Base-by-base conservation (phyloP, 352 stramenopile genomes). In the Pythium oligandrum region DNA sequence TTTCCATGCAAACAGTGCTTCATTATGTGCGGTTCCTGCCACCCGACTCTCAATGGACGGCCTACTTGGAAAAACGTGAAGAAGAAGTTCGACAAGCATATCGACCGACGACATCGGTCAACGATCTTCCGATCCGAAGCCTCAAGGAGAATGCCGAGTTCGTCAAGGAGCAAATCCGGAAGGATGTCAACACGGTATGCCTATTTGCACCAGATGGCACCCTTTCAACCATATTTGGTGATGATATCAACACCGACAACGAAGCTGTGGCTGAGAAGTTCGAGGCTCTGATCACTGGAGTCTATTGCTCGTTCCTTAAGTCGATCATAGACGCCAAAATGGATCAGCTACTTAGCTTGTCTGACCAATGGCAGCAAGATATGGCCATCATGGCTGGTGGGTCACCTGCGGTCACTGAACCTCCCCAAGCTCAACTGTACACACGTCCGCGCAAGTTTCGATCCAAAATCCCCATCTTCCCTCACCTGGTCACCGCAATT, bases 1-100 rank as follows among this genome's bases (percentile, higher is more conserved):
- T 90, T 26, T 68, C 71, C 3, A 74, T 88, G 32, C 59, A 71
- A 26, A 66, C 54, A 6, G 73, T 81, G 33, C 48, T 90, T 1
- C 68, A 90, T 40, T 88, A 88, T 43, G 75, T 83, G 38, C 74
- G 75, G 4, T 88, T 88, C 45, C 55, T 90, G 10, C 76, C 80
- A 4, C 69, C 71, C 17, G 70, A 82, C 40, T 63, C 53, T 10
- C 80, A 88, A 58, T 90, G 77, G 80, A 68, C 61, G 17, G 80
- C 74, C 17, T 90, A 90, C 55, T 77, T 73, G 44, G 66, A 85
- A 33, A 69, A 71, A 36, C 61, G 80, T 9, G 63, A 80, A 45
- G 78, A 85, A 51, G 69, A 88, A 43, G 77, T 86, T 4, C 68
- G 70, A 4, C 26, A 66, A 0, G 78, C 74, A 3, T 86, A 81